Conservation (phyloP, 2,329 filamentous ascomycete species). For the Fusarium bactridioides region DNA sequence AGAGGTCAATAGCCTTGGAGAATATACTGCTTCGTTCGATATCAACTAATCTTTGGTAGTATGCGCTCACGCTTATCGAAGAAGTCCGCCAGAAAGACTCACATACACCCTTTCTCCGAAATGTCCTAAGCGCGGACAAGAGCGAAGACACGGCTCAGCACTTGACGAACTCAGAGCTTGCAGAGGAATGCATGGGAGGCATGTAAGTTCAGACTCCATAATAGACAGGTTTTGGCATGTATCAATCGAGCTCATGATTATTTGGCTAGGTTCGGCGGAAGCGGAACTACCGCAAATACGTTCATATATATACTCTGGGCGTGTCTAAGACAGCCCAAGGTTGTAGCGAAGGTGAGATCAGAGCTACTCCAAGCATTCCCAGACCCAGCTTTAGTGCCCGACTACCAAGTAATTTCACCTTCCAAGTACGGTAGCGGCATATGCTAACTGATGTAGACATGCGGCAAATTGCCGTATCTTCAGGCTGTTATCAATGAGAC, state of each 20-base stretch:
- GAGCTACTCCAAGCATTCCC: not conserved
- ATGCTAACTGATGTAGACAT: not conserved
- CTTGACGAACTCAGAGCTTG: not conserved
- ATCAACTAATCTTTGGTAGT: not conserved
- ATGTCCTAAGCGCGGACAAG: not conserved
- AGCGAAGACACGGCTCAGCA: not conserved
- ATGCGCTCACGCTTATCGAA: not conserved
- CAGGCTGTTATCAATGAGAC: not conserved
- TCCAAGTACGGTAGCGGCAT: rapidly evolving
- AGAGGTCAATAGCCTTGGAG: not conserved
- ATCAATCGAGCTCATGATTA: not conserved
- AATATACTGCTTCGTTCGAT: not conserved
- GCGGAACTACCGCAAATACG: not conserved
- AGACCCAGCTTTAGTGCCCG: not conserved
- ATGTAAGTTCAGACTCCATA: not conserved
- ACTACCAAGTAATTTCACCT: not conserved
- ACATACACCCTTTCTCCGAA: not conserved
- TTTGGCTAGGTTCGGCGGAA: not conserved
- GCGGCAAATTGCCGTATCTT: not conserved
- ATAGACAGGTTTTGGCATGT: not conserved
- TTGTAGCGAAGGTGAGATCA: not conserved
- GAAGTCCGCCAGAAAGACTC: not conserved
- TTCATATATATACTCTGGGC: not conserved
- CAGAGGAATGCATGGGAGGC: not conserved
- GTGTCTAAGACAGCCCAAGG: not conserved